Conservation (phyloP, 192 early-diverging fungal genomes). For the Entomortierella beljakovae region DNA sequence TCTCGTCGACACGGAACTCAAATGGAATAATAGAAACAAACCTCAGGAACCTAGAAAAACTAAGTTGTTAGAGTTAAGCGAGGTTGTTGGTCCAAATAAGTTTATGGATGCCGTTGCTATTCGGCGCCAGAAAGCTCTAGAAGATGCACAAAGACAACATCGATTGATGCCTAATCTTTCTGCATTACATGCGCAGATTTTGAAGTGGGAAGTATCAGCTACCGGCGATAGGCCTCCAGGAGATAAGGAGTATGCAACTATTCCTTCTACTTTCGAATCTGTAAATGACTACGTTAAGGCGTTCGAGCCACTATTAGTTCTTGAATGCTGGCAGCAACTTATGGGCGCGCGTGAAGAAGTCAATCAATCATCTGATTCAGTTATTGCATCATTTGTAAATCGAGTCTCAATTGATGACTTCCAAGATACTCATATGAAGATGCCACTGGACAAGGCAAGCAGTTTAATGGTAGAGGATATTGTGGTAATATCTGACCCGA, state of each 20-base stretch:
- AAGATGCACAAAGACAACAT: slow-evolving; percentile 58
- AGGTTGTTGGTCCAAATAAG: slow-evolving; percentile 16
- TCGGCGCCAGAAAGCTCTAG: slow-evolving; percentile 13
- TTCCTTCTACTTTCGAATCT: slow-evolving; percentile 72
- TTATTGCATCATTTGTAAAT: slow-evolving; percentile 54
- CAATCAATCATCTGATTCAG: slow-evolving; percentile 60
- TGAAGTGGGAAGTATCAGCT: slow-evolving; percentile 70
- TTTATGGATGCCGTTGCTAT: slow-evolving; percentile 21
- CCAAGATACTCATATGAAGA: slow-evolving; percentile 72
- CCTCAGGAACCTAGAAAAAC: slow-evolving; percentile 50
- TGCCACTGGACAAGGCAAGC: slow-evolving; percentile 38
- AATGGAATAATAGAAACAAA: slow-evolving; percentile 47
- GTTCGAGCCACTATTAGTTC: slow-evolving; percentile 86
- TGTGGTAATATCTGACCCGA: slow-evolving; percentile 66
- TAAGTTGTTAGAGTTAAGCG: slow-evolving; percentile 56
- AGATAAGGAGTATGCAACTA: slow-evolving; percentile 35
- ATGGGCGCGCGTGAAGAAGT: slow-evolving; percentile 76
- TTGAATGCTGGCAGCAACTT: slow-evolving; percentile 90
- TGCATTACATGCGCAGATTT: slow-evolving; percentile 66
- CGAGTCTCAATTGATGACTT: slow-evolving; percentile 80
- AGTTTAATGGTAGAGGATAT: slow-evolving; percentile 74
- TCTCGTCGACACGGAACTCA: slow-evolving; percentile 38
- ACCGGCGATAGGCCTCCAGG: slow-evolving; percentile 69
- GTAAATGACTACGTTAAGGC: slow-evolving; percentile 67
- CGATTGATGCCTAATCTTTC: slow-evolving; percentile 66